Base-by-base conservation (phyloP, 106 monocot species). In the Platanthera guangdongensis region DNA sequence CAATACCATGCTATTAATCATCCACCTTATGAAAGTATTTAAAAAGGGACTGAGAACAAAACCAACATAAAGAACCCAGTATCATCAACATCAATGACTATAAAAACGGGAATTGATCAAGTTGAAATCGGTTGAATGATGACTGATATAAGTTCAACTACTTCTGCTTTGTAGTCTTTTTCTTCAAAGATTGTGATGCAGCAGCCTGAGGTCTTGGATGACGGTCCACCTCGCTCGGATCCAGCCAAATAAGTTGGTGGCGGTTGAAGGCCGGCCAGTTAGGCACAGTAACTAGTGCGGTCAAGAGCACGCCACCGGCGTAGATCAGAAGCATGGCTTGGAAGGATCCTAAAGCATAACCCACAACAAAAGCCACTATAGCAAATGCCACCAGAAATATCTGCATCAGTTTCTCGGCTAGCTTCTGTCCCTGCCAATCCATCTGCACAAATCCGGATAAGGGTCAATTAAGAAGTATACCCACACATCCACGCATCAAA, bases 401-500 rank as follows among this genome's bases (percentile, higher is more conserved):
- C 86, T 91, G 89, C 96, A 96, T 96, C 78, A 96, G 72, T 78
- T 85, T 80, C 82, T 96, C 93, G 16, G 89, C 82, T 30, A 79
- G 85, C 74, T 86, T 96, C 80, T 96, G 96, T 11, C 93, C 96
- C 74, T 93, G 93, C 96, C 96, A 96, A 89, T 96, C 96, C 96
- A 93, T 96, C 89, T 88, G 22, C 72, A 22, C 72, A 21, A 8
- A 50, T 50, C 72, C 8, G 48, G n/a, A 70, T 1, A 47, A 47
- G 49, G 0, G 51, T 9, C n/a, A 72, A 71, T 7, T 21, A 72
- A 51, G 19, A 72, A 72, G 12, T 22, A 48, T 48, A 10, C 45
- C 53, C 14, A 47, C 50, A 70, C n/a, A 14, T 4, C 9, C 3
- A 50, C 48, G n/a, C 18, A 72, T 11, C 9, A 50, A 51, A 50